Base-by-base conservation (phyloP, 2,329 filamentous ascomycete genomes). In the Paecilomyces sp. region DNA sequence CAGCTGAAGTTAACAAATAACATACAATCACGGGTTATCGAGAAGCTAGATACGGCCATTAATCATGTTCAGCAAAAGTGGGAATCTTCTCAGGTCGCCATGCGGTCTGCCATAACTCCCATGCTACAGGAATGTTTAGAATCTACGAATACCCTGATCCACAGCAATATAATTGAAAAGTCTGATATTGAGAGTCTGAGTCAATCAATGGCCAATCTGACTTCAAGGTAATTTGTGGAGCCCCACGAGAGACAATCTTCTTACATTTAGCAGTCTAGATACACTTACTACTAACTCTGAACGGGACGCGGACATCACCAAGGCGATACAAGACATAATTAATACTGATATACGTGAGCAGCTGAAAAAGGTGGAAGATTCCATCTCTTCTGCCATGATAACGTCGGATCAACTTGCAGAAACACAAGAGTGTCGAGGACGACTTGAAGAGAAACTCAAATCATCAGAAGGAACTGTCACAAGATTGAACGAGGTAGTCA, bases 1-100 rank as follows among this genome's bases (percentile, higher is more conserved):
- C 63, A 65, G 24, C 41, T 72, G 7, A 57, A 52, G 2, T 25
- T 66, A 12, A 60, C 73, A 18, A 64, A 57, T 60, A 55, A 60
- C 5, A 64, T 65, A n/a, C 71, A 74, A 51, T 52, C 60, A n/a
- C 62, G 62, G 12, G 60, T 72, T 18, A 34, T 63, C 1, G 63
- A 61, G 9, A 66, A 60, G 5, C 15, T 74, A 8, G 52, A 64
- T 9, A 60, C 62, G 3, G 63, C 58, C 0, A 64, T 69, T 4
- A 41, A 65, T n/a, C 53, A 51, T 2, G 55, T 69, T 30, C 50
- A 54, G 18, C 59, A 61, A 28, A 30, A 63, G 11, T 61, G 63
- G 30, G 36, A 59, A 13, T 58, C 57, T 24, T 64, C 64, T 2
- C 63, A 64, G 22, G 57, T 61, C 5, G 34, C 28, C 2, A 57